phyloP scores from a whole-genome alignment of 2,329 filamentous ascomycete genomes.

The Fusarium incarnatum region DNA sequence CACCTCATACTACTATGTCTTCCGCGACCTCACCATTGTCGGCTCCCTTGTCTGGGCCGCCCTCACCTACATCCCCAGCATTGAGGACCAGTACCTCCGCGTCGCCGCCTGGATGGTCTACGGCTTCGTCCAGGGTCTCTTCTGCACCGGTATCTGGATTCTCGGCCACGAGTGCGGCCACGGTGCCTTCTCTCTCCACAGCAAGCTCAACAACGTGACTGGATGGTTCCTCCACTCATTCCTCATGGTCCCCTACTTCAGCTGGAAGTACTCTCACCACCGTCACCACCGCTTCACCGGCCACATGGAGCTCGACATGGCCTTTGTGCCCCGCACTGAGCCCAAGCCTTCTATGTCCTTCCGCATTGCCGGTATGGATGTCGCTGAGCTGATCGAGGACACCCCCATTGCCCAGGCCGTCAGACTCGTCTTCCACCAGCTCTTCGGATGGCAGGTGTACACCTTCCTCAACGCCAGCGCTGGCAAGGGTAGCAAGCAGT shows the following conservation, averaged over 20 bases:
- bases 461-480: slow-evolving; percentile 69
- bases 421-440: slow-evolving; percentile 70
- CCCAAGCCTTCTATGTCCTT: slow-evolving; percentile 51
- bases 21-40: slow-evolving; percentile 66
- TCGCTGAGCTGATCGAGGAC: slow-evolving; percentile 71
- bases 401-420: slow-evolving; percentile 67
- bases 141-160: slow-evolving; percentile 77
- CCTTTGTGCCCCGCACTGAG: slow-evolving; percentile 67
- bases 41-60: slow-evolving; percentile 61
- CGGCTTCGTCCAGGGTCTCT: slow-evolving; percentile 72
- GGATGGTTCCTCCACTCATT: slow-evolving; percentile 75
- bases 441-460: slow-evolving; percentile 74
- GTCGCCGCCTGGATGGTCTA: slow-evolving; percentile 67
- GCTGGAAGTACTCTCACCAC: slow-evolving; percentile 77
- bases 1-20: slow-evolving; percentile 66
- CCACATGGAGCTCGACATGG: slow-evolving; percentile 75
- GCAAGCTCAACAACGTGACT: slow-evolving; percentile 67
- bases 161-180: slow-evolving; percentile 79
- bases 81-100: slow-evolving; percentile 59
- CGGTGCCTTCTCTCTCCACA: slow-evolving; percentile 71
- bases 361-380: slow-evolving; percentile 54
- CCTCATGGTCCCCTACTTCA: slow-evolving; percentile 77
- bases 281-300: slow-evolving; percentile 77
- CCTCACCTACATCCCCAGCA: slow-evolving; percentile 64
- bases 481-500: slow-evolving; percentile 62